A percentile compares a stretch with the other conserved stretches of the same genome.
Conservation (phyloP, 192 early-diverging fungal genomes). For the Chytriomyces confervae region DNA sequence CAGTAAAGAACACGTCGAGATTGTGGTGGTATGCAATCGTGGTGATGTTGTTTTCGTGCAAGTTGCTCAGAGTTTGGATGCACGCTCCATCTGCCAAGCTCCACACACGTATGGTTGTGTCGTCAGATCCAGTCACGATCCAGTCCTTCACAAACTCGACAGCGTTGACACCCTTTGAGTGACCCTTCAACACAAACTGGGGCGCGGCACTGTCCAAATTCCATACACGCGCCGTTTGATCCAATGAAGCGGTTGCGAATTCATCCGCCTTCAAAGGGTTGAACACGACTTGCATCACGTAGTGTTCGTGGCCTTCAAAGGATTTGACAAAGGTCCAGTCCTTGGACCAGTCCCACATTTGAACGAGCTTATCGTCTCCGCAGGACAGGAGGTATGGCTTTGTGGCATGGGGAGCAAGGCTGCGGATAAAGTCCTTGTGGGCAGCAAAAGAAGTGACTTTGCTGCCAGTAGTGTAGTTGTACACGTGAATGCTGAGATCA, state of each 20-base stretch:
- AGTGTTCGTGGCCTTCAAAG: constrained; percentile 95
- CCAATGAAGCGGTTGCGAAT: constrained; percentile 89
- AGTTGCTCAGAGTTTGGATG: constrained; percentile 91
- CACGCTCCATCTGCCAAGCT: constrained; percentile 91
- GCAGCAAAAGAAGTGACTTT: not conserved
- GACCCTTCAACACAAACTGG: constrained; percentile 89
- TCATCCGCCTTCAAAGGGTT: constrained; percentile 95
- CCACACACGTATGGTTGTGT: constrained; percentile 97
- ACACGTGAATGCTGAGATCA: constrained; percentile 98
- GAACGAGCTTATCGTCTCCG: constrained; percentile 96
- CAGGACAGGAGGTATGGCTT: constrained; percentile 94
- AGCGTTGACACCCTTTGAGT: constrained; percentile 94
- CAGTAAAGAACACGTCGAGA: not conserved
- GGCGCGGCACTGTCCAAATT: constrained; percentile 78
- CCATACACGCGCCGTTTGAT: constrained; percentile 97
- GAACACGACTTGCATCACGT: constrained; percentile 97
- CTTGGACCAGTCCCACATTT: constrained; percentile 99
- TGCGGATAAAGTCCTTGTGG: constrained; percentile 96
- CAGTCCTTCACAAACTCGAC: constrained; percentile 93
- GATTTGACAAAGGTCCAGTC: constrained; percentile 94
- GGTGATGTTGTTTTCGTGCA: constrained; percentile 71
- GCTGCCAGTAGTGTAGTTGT: constrained; percentile 88
- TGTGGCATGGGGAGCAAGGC: constrained; percentile 94
- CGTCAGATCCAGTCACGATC: constrained; percentile 90
- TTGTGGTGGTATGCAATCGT: not conserved